Evolutionary conservation across 495 filamentous ascomycete species (phyloP).

Genomic region (Talaromyces stipitatus): DNA sequence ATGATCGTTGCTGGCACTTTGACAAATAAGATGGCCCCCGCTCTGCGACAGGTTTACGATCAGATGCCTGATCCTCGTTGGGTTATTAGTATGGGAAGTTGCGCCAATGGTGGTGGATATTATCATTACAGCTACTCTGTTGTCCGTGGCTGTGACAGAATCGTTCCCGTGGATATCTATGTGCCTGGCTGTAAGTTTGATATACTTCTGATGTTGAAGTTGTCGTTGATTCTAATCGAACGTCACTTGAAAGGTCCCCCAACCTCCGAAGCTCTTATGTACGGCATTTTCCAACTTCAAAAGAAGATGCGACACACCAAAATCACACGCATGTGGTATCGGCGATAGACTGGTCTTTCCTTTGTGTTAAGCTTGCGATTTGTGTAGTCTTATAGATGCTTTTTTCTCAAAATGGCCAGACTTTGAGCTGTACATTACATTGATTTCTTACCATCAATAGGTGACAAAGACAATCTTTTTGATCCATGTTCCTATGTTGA

Average conservation of each 20-base stretch:
- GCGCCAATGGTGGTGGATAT: conserved; percentile 94
- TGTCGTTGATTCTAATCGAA: conserved; percentile 14
- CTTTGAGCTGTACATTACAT: not conserved
- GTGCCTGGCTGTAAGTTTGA: conserved; percentile 70
- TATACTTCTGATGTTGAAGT: not conserved
- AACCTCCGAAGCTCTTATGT: conserved; percentile 88
- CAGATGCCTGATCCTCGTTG: conserved; percentile 97
- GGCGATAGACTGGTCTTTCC: conserved; percentile 15
- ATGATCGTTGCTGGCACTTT: conserved; percentile 97
- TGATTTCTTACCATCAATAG: not conserved
- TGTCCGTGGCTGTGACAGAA: conserved; percentile 83
- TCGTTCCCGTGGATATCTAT: conserved; percentile 94
- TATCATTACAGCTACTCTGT: conserved; percentile 97
- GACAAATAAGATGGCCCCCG: conserved; percentile 98
- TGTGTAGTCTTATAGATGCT: conserved; percentile 3
- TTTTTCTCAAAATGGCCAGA: not conserved
- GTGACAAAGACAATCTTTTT: not conserved
- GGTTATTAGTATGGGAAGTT: conserved; percentile 90
- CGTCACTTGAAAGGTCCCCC: conserved; percentile 54
- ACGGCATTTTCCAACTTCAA: conserved; percentile 87
- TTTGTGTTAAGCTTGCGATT: conserved; percentile 1
- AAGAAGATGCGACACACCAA: conserved; percentile 85
- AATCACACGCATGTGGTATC: conserved; percentile 47
- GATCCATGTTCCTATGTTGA: not conserved
- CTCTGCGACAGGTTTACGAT: conserved; percentile 90